These are phyloP conservation scores for Mycena alexandri DNA, from an alignment of 768 basidiomycete species.

Conservation along the genomic window DNA sequence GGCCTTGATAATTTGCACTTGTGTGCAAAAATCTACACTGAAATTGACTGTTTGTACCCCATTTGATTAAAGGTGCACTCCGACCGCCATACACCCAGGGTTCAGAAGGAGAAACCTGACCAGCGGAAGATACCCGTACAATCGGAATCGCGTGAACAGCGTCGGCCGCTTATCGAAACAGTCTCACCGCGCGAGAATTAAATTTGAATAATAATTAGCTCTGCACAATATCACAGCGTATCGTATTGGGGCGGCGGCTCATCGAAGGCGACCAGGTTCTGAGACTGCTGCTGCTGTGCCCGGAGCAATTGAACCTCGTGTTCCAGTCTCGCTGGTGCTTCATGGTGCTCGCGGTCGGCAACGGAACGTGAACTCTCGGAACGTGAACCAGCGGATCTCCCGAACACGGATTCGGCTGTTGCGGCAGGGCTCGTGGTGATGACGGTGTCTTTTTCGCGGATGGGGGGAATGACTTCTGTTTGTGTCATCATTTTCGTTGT, in stretches of 20 bases:
- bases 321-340: background rate
- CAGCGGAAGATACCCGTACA: too few relatives aligned
- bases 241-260: slow-evolving; percentile 6
- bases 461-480: background rate
- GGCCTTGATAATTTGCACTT: too few relatives aligned
- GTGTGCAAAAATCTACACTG: too few relatives aligned
- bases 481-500: background rate
- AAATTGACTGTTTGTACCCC: too few relatives aligned
- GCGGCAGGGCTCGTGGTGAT: background rate
- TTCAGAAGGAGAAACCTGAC: too few relatives aligned
- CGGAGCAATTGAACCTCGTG: background rate
- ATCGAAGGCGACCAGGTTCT: background rate
- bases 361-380: slow-evolving; percentile 2
- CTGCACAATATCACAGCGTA: slow-evolving; percentile 2
- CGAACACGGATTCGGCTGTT: background rate
- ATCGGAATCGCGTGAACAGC: too few relatives aligned
- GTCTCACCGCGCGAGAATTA: background rate
- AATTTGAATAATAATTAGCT: background rate
- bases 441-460: background rate
- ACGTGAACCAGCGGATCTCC: too few relatives aligned
- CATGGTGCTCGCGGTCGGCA: background rate
- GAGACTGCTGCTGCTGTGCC: slow-evolving; percentile 1
- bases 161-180: too few relatives aligned
- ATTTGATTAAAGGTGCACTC: too few relatives aligned
- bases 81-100: too few relatives aligned